Conservation (phyloP, 495 filamentous ascomycete genomes). For the Penicillium salamii region DNA sequence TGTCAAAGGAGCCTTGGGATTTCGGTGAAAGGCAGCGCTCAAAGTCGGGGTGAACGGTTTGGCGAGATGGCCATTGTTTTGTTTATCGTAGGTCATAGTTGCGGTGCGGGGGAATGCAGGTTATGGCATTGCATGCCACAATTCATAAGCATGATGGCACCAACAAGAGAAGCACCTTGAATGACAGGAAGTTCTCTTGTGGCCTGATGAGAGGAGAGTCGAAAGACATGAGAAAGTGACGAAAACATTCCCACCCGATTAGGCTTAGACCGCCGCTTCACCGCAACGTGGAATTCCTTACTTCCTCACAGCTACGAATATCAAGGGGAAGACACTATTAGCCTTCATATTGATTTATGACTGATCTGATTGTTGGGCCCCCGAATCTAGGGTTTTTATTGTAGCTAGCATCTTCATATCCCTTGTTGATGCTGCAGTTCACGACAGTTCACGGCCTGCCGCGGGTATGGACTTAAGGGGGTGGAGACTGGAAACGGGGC, state of each 20-base stretch:
- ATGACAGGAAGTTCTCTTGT: conserved; percentile 1
- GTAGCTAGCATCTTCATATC: neutral
- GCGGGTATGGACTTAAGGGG: neutral
- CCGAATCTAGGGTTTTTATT: no score
- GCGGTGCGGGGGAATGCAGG: conserved; percentile 30
- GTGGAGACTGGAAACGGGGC: conserved; percentile 5
- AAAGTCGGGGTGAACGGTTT: conserved; percentile 52
- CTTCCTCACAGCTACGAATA: neutral
- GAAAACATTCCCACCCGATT: conserved; percentile 24
- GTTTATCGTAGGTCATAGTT: conserved; percentile 55
- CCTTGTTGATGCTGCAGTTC: neutral
- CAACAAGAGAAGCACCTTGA: conserved; percentile 11
- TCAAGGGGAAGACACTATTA: no score
- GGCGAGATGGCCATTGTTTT: conserved; percentile 42
- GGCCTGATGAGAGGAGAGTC: conserved; percentile 8
- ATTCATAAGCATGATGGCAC: conserved; percentile 40
- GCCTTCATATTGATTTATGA: no score
- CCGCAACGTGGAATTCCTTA: conserved; percentile 26
- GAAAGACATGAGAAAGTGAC: conserved; percentile 13
- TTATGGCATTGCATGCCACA: conserved; percentile 42
- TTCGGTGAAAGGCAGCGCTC: conserved; percentile 43
- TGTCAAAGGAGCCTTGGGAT: conserved; percentile 44
- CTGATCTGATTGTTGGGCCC: no score
- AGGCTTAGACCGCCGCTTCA: conserved; percentile 29
- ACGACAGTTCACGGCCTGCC: neutral